These are phyloP conservation scores for Candida methanosorbosa DNA, from an alignment of 805 yeast species.

Conservation along the genomic window DNA sequence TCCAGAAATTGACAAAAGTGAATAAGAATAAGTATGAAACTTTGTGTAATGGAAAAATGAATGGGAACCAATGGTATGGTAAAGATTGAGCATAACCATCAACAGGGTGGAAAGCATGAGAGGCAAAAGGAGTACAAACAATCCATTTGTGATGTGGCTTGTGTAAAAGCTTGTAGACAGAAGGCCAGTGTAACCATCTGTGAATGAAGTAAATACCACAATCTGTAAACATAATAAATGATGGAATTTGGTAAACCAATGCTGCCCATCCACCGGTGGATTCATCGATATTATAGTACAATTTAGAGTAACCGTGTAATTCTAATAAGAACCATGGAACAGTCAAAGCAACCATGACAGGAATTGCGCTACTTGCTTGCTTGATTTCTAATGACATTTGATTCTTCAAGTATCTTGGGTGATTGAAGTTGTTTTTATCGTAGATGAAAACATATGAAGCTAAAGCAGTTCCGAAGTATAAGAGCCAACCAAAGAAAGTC, in stretches of 20 bases:
- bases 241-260: conserved; percentile 57
- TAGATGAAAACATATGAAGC: conserved; percentile 72
- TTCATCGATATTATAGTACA: conserved; percentile 60
- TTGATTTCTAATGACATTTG: conserved; percentile 80
- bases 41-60: conserved; percentile 88
- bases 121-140: conserved; percentile 96
- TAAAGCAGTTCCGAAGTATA: conserved; percentile 69
- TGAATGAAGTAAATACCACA: conserved; percentile 87
- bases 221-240: conserved; percentile 88
- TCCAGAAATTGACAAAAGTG: conserved; percentile 94
- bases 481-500: conserved; percentile 77
- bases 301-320: conserved; percentile 70
- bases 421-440: conserved; percentile 86
- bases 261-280: conserved; percentile 64
- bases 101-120: conserved; percentile 97
- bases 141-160: conserved; percentile 99
- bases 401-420: conserved; percentile 91
- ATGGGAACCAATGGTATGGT: conserved; percentile 90
- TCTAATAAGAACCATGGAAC: conserved; percentile 87
- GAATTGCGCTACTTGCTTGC: conserved; percentile 76
- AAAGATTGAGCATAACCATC: conserved; percentile 91
- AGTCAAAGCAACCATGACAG: conserved; percentile 79
- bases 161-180: conserved; percentile 77
- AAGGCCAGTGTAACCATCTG: conserved; percentile 90
- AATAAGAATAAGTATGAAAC: conserved; percentile 72